Base-by-base conservation (phyloP, 2,329 filamentous ascomycete species). In the Exophiala sideris region DNA sequence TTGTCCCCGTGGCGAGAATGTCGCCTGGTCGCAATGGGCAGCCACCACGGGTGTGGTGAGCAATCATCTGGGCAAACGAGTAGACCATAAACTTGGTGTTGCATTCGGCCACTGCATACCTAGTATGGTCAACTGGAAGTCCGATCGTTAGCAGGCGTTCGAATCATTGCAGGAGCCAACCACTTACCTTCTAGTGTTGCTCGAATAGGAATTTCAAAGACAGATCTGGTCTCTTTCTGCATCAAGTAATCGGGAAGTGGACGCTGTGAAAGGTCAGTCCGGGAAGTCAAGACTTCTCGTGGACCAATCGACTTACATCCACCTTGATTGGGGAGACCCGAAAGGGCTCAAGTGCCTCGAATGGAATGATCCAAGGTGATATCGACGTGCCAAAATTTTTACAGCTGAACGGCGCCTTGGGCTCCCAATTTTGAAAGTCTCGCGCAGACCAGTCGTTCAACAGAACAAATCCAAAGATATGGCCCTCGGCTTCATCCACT, bases 1-100 rank as follows among this genome's bases (percentile, higher is more conserved):
- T 91, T 1, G 89, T 94, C 2, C 89, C 89, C 1, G 85, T 88
- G 1, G 87, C 89, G 5, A 92, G 72, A 49, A 92, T 70, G 66
- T 92, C 88, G 33, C 88, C 88, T 0, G 84, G 79, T 45, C 83
- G 79, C 76, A 92, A 77, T 2, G 84, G 82, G 68, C 88, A 92
- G 5, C 88, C 88, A 1, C 85, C 87, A 42, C 88, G 78, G 1
- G 85, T 84, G 67, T 91, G 88, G 67, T 91, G 88, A 1, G 88
- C 81, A 38, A 92, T 75, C 87, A 91, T 90, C 68, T 91, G 88
- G 3, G 86, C 81, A 71, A 91, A 91, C 0, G 86, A 90, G 78
- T 83, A 92, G 12, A 91, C 75, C 6, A 91, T 75, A 64, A 91
- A 80, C 59, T 76, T 80, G 7, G 83, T 80, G 52, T 77, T 85